Base-by-base conservation (phyloP, 75 land plant genomes). In the Cryptomeria japonica region DNA sequence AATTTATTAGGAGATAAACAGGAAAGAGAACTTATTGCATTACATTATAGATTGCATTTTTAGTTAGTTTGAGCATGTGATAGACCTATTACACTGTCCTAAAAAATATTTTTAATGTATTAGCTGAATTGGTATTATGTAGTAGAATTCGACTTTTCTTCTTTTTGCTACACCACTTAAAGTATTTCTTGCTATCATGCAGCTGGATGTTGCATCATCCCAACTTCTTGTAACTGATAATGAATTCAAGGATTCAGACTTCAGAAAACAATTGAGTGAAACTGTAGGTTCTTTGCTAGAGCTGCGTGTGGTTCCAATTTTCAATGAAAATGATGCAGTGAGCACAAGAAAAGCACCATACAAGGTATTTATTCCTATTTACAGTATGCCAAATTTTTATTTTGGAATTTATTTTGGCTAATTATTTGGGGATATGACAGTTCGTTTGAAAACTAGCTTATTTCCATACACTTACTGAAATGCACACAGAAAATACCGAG, bases 141-240 rank as follows among this genome's bases (percentile, higher is more conserved):
- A 28, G 75, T n/a, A 34, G 32, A 70, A 70, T 70, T 41, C 58
- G 51, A 15, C 31, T 18, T n/a, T 22, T 7, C 0, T 51, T 84
- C 18, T 53, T 32, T 49, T 19, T 84, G 51, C 2, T 53, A 5
- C 15, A 6, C 64, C 19, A 19, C 41, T 85, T 85, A 37, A 85
- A 85, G 36, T 34, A 55, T 46, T 3, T 83, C 34, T 46, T 82
- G 84, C 84, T 16, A 32, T 80, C 84, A 19, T 94, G 93, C 99
- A 98, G 99, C 93, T 98, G 88, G 99, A 98, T 88, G 97, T 98
- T 83, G 95, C 96, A n/a, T 96, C 99, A 12, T 92, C 99, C 46
- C 99, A 98, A 79, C 93, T 97, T 87, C 94, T 98, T 84, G 99
- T 98, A 80, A 98, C 99, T 22, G 99, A 98, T 87, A 93, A 84